Evolutionary conservation across 768 basidiomycete species (phyloP), one percentile per base, ranked within the genome.

Genomic region (Serpula lacrymans): DNA sequence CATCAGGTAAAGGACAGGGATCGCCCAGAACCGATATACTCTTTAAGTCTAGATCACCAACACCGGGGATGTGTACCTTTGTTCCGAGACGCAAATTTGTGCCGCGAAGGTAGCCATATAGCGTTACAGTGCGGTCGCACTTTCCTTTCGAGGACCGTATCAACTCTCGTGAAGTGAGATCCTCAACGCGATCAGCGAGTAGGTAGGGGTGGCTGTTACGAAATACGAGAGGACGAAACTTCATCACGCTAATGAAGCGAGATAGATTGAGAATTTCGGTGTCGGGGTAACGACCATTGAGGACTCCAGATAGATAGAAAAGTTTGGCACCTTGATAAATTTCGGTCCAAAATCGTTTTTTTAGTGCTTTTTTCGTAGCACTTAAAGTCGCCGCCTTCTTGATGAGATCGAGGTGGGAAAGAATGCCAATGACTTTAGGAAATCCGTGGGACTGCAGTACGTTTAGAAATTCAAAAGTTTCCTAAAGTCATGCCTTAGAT

Each of bases 291-390:
- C 94, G 88, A 14, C 96, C 96, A 52, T 98, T 97, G 53, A 98
- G 77, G 23, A 97, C 90, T 13, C 95, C 96, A 3, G 90, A 93
- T 37, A 98, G 82, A 62, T 96, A 97, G 67, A 97, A 98, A 6
- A 99, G 80, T 61, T 99, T 99, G 22, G 96, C 95, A 36, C 96
- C 96, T 54, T 93, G 88, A 62, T 98, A 98, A 10, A 99, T 98
- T 64, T 99, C 96, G 0, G 94, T 91, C 96, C 96, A 99, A 69
- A 99, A 99, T 8, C 96, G 88, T 58, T 91, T 96, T 66, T 99
- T 99, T 27, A 99, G 78, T 0, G 83, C 68, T 55, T 96, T 96
- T 69, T 98, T 99, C 39, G 91, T 92, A 36, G 80, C 79, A 42
- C 84, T 86, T 28, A 98, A 80, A 3, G 83, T 83, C 0, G 87